These are phyloP conservation scores for Penicillium sp. DNA, from an alignment of 2,329 filamentous ascomycete species.

Conservation along the genomic window DNA sequence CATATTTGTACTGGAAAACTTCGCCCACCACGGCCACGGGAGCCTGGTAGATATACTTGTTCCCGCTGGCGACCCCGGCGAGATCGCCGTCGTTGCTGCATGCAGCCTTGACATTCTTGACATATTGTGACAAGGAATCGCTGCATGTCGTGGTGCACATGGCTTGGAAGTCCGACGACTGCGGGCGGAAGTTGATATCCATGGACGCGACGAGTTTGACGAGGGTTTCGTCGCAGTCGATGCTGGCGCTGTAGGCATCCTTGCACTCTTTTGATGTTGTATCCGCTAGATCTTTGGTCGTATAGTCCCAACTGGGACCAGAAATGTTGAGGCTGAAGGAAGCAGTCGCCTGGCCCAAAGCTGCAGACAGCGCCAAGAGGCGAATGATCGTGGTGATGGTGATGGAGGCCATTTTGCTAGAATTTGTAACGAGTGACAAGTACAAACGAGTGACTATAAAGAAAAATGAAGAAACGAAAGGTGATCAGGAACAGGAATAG, in stretches of 20 bases:
- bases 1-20: constrained; percentile 29
- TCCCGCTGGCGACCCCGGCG: constrained; percentile 20
- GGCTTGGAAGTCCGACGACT: constrained; percentile 23
- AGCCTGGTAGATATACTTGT: constrained; percentile 12
- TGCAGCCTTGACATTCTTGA: constrained; percentile 26
- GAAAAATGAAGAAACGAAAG: background rate
- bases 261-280: constrained; percentile 34
- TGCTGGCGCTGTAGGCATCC: constrained; percentile 30
- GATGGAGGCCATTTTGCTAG: constrained; percentile 15
- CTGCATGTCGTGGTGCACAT: constrained; percentile 30
- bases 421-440: constrained; percentile 1
- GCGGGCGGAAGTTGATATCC: constrained; percentile 29
- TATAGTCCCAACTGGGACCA: constrained; percentile 34
- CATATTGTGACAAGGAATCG: constrained; percentile 26
- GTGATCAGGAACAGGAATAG: background rate
- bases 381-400: constrained; percentile 9
- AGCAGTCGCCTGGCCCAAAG: constrained; percentile 18
- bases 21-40: constrained; percentile 21
- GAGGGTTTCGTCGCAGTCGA: constrained; percentile 33
- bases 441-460: background rate
- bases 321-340: constrained; percentile 31
- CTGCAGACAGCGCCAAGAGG: constrained; percentile 17
- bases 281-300: constrained; percentile 30
- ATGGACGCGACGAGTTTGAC: constrained; percentile 32
- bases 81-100: constrained; percentile 30